Percentiles rank a stretch among this genome's conserved stretches.
Conservation (phyloP, 768 basidiomycete species). For the Serpula lacrymans region DNA sequence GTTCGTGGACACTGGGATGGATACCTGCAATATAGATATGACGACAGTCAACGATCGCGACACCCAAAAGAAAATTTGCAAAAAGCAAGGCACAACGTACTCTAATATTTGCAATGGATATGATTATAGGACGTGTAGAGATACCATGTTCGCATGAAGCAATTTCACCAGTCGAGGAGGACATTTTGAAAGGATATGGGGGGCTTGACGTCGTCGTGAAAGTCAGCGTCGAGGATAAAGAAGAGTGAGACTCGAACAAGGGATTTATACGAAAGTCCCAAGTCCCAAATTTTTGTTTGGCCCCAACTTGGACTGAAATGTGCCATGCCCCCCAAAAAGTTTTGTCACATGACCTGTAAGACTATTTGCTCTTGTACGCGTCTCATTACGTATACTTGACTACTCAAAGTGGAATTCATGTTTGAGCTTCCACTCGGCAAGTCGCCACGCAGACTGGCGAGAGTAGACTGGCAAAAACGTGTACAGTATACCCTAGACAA, state of each 20-base stretch:
- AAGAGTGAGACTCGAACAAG: neutral
- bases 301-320: constrained; percentile 1
- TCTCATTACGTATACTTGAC: too few relatives aligned
- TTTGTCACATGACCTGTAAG: too few relatives aligned
- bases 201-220: neutral
- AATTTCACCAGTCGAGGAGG: constrained; percentile 27
- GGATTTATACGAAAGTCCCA: constrained; percentile 14
- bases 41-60: constrained; percentile 5
- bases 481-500: too few relatives aligned
- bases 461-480: too few relatives aligned
- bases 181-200: constrained; percentile 23
- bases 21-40: constrained; percentile 62
- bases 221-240: constrained; percentile 3
- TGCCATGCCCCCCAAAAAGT: neutral
- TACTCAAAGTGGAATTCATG: too few relatives aligned
- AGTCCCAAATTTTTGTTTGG: constrained; percentile 31
- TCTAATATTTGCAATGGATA: constrained; percentile 30
- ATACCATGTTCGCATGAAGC: constrained; percentile 27
- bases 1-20: constrained; percentile 82
- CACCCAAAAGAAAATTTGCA: constrained; percentile 1
- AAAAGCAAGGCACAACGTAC: constrained; percentile 23
- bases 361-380: too few relatives aligned
- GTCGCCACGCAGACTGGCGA: too few relatives aligned
- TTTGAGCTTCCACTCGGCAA: too few relatives aligned
- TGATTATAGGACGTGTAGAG: constrained; percentile 33